Conservation (phyloP, 139 green algal species). For the Auxenochlorella pyrenoidosa region DNA sequence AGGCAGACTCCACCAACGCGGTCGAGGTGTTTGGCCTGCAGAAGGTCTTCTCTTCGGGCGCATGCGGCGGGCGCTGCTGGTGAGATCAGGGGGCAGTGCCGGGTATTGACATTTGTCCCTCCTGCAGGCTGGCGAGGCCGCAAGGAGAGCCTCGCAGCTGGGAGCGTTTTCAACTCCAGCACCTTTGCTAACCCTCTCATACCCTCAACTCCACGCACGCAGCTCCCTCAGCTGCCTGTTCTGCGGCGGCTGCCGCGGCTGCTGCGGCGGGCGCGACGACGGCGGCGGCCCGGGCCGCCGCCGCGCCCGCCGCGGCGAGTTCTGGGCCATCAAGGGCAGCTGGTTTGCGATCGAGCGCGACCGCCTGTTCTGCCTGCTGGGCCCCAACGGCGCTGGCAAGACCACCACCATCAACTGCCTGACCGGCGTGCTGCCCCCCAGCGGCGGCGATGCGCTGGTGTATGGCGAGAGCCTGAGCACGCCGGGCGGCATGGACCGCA, state of each 20-base stretch:
- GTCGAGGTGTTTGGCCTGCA: slow-evolving; percentile 89
- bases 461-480: slow-evolving; percentile 75
- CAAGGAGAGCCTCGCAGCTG: no score
- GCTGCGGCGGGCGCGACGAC: background rate
- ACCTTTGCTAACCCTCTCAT: no score
- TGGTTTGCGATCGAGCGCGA: slow-evolving; percentile 85
- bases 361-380: slow-evolving; percentile 88
- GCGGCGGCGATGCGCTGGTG: slow-evolving; percentile 83
- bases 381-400: slow-evolving; percentile 79
- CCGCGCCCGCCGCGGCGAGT: slow-evolving; percentile 38
- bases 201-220: background rate
- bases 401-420: slow-evolving; percentile 95
- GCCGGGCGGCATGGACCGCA: slow-evolving; percentile 74
- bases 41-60: slow-evolving; percentile 54
- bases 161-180: no score
- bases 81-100: slow-evolving; percentile 39
- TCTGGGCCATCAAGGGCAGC: slow-evolving; percentile 83
- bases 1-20: slow-evolving; percentile 48
- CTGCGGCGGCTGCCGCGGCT: background rate
- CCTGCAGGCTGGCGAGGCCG: no score
- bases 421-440: slow-evolving; percentile 68
- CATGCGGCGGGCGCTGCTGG: slow-evolving; percentile 9
- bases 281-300: background rate
- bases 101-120: no score
- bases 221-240: background rate